Conservation (phyloP, 2,329 filamentous ascomycete genomes). For the Colletotrichum sp. region DNA sequence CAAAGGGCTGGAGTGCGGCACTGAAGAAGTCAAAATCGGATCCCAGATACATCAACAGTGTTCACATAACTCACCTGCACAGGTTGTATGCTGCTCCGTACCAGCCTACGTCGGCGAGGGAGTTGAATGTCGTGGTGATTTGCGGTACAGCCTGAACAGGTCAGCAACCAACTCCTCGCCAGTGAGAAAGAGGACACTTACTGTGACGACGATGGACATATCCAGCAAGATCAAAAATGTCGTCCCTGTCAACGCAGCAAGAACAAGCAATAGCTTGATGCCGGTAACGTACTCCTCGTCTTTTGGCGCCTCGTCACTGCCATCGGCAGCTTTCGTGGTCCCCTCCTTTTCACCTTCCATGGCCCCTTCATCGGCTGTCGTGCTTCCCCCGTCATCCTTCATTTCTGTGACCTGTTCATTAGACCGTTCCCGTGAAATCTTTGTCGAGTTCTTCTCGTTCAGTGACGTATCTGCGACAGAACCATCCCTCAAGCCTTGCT, state of each 20-base stretch:
- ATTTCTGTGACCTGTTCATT: not conserved
- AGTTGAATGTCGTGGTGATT: constrained; percentile 56
- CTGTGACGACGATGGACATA: constrained; percentile 58
- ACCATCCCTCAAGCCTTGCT: not conserved
- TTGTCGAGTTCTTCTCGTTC: not conserved
- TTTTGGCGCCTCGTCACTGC: not conserved
- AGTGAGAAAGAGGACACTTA: constrained; percentile 19
- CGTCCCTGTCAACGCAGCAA: constrained; percentile 42
- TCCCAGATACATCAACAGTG: too few species aligned
- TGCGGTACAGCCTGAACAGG: constrained; percentile 46
- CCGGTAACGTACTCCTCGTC: constrained; percentile 31
- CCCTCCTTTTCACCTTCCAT: not conserved
- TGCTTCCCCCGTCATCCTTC: not conserved
- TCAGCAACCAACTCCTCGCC: not conserved
- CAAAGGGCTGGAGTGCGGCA: constrained; percentile 56
- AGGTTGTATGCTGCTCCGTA: constrained; percentile 57
- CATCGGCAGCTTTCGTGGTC: not conserved
- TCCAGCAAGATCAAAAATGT: constrained; percentile 56
- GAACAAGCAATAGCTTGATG: constrained; percentile 36
- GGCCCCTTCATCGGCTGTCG: not conserved
- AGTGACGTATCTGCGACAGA: not conserved
- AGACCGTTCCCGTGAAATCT: not conserved
- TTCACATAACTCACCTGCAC: too few species aligned
- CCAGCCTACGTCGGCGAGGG: constrained; percentile 59
- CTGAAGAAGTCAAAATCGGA: too few species aligned